phyloP scores from a whole-genome alignment of 805 yeast genomes.

The Pichia gijzeniarum region DNA sequence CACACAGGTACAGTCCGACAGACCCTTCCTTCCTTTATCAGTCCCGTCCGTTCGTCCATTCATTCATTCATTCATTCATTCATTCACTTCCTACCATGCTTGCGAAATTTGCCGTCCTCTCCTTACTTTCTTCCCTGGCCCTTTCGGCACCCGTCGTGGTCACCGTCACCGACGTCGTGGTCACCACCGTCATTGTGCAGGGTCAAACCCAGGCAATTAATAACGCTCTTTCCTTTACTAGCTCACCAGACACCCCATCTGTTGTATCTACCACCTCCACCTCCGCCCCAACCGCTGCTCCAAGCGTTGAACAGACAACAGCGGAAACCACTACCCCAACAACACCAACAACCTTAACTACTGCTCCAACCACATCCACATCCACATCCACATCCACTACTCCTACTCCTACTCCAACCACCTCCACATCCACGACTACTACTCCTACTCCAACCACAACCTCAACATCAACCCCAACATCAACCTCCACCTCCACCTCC shows the following conservation, averaged over 20 bases:
- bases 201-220: slow-evolving; percentile 12
- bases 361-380: slow-evolving; percentile 7
- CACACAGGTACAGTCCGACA: too few relatives aligned
- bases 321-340: slow-evolving; percentile 5
- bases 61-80: too few relatives aligned
- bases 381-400: slow-evolving; percentile 8
- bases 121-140: slow-evolving; percentile 19
- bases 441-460: slow-evolving; percentile 15
- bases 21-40: too few relatives aligned
- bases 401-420: slow-evolving; percentile 13
- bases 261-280: slow-evolving; percentile 3
- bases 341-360: slow-evolving; percentile 6
- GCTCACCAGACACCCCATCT: slow-evolving; percentile 10
- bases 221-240: slow-evolving; percentile 10
- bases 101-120: slow-evolving; percentile 14
- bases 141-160: slow-evolving; percentile 22
- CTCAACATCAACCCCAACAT: slow-evolving; percentile 15
- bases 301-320: slow-evolving; percentile 3
- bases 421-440: slow-evolving; percentile 15
- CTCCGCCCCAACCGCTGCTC: too few relatives aligned
- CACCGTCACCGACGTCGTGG: slow-evolving; percentile 21
- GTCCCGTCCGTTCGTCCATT: too few relatives aligned
- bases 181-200: slow-evolving; percentile 21
- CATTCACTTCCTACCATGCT: too few relatives aligned
- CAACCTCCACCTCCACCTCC: slow-evolving; percentile 18